Evolutionary conservation across 768 basidiomycete species (phyloP).

Genomic region (Dioszegia crocea): DNA sequence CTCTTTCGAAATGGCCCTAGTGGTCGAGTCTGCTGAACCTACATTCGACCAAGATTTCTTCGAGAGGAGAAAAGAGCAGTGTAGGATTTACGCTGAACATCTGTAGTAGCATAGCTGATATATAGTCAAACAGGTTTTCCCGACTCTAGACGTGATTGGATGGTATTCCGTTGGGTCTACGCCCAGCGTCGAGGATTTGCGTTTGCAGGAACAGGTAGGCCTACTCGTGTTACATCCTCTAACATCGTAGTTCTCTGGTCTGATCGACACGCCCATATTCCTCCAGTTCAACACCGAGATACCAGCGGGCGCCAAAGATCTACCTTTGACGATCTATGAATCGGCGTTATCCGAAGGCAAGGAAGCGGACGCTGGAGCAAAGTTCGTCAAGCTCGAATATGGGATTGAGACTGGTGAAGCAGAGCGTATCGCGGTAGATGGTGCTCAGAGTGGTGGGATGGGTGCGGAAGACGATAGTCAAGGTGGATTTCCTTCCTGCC

Average conservation of each 20-base stretch:
- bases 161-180: slow-evolving; percentile 89
- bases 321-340: slow-evolving; percentile 92
- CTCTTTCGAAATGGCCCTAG: slow-evolving; percentile 78
- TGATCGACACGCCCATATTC: slow-evolving; percentile 84
- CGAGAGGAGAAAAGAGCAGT: slow-evolving; percentile 78
- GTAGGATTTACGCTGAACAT: slow-evolving; percentile 51
- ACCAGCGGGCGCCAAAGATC: slow-evolving; percentile 58
- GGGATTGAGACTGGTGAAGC: slow-evolving; percentile 96
- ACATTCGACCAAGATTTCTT: slow-evolving; percentile 66
- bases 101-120: not conserved
- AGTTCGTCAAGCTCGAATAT: slow-evolving; percentile 76
- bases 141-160: slow-evolving; percentile 92
- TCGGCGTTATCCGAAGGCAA: slow-evolving; percentile 58
- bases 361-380: slow-evolving; percentile 50
- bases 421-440: slow-evolving; percentile 96
- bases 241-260: slow-evolving; percentile 64
- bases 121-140: slow-evolving; percentile 95
- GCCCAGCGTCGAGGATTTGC: slow-evolving; percentile 70
- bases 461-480: slow-evolving; percentile 61
- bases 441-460: slow-evolving; percentile 68
- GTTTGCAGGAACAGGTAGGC: slow-evolving; percentile 76
- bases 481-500: slow-evolving; percentile 55
- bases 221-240: not conserved
- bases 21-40: slow-evolving; percentile 9
- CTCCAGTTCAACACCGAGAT: slow-evolving; percentile 58